Base-by-base conservation (phyloP, 1,284 basidiomycete genomes). In the Exsudoporus floridanus region DNA sequence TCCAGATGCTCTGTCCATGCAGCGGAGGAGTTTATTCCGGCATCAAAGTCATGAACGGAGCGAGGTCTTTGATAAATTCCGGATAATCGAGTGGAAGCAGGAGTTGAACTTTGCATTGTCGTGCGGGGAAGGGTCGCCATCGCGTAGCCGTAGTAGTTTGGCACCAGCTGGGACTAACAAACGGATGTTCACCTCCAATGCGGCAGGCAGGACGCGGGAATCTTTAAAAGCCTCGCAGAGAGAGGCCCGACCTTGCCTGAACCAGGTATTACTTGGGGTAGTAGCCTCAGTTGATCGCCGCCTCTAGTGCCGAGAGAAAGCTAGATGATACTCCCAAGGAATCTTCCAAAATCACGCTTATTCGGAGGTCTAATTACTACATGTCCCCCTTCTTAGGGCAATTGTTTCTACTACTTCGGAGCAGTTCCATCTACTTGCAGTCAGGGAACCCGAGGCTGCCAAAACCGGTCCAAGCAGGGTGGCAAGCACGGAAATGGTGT, bases 1-100 rank as follows among this genome's bases (percentile, higher is more conserved):
- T 78, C 76, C 9, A 82, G 72, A 54, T 82, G 80, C 52, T 80
- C 84, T 14, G 85, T 85, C 88, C 87, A 90, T 7, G 85, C 88
- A 2, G 77, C 70, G 1, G 88, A 90, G 5, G 85, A 78, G 68
- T 90, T 88, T 66, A 90, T 76, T 2, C 88, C 87, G 6, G 83
- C 80, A 66, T 90, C 88, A 60, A 90, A 89, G 49, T 82, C 82
- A 31, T 75, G 74, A 47, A 73, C 54, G 13, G 65, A 62, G 45
- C 21, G 53, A 31, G 57, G 68, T 34, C 56, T 46, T 33, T 58
- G 55, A 36, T 34, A n/a, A 38, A 60, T 54, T 10, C 31, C 43
- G 8, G 43, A 48, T 34, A 47, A 46, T 8, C 42, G 44, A 31
- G 48, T n/a, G 10, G 48, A 45, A 52, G 42, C 49, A 19, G 43